A percentile compares a stretch with the other conserved stretches of the same genome.
These are phyloP conservation scores for Aspergillus sp. DNA, from an alignment of 2,329 filamentous ascomycete species.

Conservation along the genomic window DNA sequence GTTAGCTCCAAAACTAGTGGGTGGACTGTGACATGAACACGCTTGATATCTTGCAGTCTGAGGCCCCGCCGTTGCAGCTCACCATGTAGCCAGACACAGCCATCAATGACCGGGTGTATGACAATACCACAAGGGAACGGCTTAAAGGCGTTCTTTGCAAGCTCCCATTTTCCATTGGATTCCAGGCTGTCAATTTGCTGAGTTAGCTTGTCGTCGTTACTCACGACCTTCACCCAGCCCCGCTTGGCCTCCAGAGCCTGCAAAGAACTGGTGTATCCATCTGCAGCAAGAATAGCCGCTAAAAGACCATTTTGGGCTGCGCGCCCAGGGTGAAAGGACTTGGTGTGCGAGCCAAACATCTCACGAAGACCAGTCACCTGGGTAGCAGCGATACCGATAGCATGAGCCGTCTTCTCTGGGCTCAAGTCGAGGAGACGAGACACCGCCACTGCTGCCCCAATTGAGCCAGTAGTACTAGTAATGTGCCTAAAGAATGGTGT, in stretches of 20 bases:
- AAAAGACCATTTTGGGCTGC: constrained; percentile 56
- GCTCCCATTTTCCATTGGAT: constrained; percentile 49
- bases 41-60: constrained; percentile 36
- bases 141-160: constrained; percentile 57
- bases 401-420: constrained; percentile 47
- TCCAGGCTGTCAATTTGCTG: constrained; percentile 41
- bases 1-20: constrained; percentile 57
- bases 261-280: constrained; percentile 53
- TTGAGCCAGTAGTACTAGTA: constrained; percentile 54
- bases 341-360: constrained; percentile 59
- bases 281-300: constrained; percentile 48
- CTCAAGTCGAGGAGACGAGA: constrained; percentile 50
- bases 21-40: constrained; percentile 50
- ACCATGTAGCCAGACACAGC: constrained; percentile 49
- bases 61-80: constrained; percentile 38
- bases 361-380: constrained; percentile 57
- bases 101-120: constrained; percentile 59
- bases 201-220: constrained; percentile 44
- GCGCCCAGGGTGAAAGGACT: constrained; percentile 57
- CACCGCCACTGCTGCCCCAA: constrained; percentile 56
- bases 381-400: constrained; percentile 56
- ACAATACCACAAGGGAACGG: constrained; percentile 61
- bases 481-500: constrained; percentile 44
- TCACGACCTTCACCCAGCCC: constrained; percentile 57
- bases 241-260: constrained; percentile 54